These are phyloP conservation scores for Dissophora globulifera DNA, from an alignment of 192 early-diverging fungal genomes.

Conservation along the genomic window DNA sequence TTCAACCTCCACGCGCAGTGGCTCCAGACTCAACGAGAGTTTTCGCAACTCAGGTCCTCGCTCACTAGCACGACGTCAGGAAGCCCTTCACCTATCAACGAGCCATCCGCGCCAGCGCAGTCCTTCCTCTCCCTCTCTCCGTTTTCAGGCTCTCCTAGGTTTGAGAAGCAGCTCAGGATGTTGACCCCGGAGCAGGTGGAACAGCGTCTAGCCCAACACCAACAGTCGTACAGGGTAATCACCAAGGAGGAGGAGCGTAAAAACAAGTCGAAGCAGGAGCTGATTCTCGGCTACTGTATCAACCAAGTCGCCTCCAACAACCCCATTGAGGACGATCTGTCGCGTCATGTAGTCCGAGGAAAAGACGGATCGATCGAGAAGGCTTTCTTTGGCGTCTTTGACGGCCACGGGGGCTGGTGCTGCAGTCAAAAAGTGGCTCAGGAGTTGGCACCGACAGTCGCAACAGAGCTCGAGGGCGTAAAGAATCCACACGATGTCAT, in stretches of 20 bases:
- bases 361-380: constrained; percentile 47
- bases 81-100: neutral
- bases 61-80: neutral
- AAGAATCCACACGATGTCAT: constrained; percentile 38
- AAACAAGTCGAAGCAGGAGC: constrained; percentile 17
- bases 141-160: neutral
- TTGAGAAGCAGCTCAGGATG: constrained; percentile 40
- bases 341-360: constrained; percentile 40
- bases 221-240: constrained; percentile 25
- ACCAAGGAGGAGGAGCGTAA: constrained; percentile 16
- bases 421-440: constrained; percentile 57
- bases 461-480: constrained; percentile 49
- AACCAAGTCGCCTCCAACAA: constrained; percentile 64
- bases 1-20: neutral
- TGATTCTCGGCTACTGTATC: constrained; percentile 55
- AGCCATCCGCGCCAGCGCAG: neutral
- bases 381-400: constrained; percentile 64
- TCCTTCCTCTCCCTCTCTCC: constrained; percentile 14
- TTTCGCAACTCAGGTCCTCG: neutral
- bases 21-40: constrained; percentile 7
- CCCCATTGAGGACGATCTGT: constrained; percentile 63
- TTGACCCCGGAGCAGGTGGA: constrained; percentile 40
- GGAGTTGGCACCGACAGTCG: constrained; percentile 60
- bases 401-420: constrained; percentile 65
- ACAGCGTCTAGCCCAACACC: constrained; percentile 29